Conservation (phyloP, 2,329 filamentous ascomycete genomes). For the Aspergillus piperis region DNA sequence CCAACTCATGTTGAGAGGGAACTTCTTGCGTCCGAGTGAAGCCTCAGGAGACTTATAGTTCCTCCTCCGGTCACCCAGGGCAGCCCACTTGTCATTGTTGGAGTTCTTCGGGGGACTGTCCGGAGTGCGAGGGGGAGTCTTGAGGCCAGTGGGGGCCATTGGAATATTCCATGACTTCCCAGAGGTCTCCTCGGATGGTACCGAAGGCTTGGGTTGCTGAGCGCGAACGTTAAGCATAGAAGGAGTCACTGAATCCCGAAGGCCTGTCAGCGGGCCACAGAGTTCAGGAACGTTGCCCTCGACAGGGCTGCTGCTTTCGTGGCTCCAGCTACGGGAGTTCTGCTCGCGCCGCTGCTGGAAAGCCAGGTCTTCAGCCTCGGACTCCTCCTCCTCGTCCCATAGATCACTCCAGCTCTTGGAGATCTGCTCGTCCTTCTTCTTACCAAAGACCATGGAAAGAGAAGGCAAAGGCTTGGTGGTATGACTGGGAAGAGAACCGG, state of each 20-base stretch:
- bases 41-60: conserved; percentile 60
- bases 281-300: conserved; percentile 34
- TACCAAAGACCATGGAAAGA: conserved; percentile 78
- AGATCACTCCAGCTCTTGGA: conserved; percentile 99
- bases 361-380: conserved; percentile 61
- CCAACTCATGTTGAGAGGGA: conserved; percentile 44
- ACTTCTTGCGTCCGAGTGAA: conserved; percentile 53
- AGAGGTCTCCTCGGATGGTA: conserved; percentile 20
- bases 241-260: conserved; percentile 58
- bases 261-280: conserved; percentile 52
- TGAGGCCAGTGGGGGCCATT: conserved; percentile 53
- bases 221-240: conserved; percentile 52
- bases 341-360: conserved; percentile 62
- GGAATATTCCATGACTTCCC: conserved; percentile 61
- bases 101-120: conserved; percentile 61
- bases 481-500: conserved; percentile 67
- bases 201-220: conserved; percentile 29
- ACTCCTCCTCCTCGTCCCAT: conserved; percentile 85
- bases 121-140: conserved; percentile 46
- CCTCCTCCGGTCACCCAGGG: conserved; percentile 79
- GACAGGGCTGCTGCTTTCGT: conserved; percentile 61
- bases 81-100: conserved; percentile 80
- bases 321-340: conserved; percentile 77
- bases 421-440: conserved; percentile 68
- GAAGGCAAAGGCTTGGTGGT: conserved; percentile 63